Percentiles rank a stretch among this genome's conserved stretches.
Conservation (phyloP, 2,329 filamentous ascomycete genomes). For the Epicoccum nigrum region DNA sequence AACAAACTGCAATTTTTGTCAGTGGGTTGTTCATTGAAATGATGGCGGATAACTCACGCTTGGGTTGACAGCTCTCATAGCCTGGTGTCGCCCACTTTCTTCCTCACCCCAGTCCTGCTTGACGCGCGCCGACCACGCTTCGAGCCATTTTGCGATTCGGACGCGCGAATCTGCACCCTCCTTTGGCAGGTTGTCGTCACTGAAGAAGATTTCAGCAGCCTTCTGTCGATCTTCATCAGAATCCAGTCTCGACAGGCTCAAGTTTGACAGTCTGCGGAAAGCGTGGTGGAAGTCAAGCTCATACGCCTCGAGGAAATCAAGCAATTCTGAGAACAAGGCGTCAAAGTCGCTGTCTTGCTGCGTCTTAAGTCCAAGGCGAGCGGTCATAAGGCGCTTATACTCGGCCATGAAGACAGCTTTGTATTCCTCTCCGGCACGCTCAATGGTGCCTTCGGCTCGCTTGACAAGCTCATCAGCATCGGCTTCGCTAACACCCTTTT, state of each 20-base stretch:
- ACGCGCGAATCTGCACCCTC: conserved; percentile 68
- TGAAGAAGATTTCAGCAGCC: conserved; percentile 78
- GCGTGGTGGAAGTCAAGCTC: conserved; percentile 95
- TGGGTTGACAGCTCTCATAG: conserved; percentile 88
- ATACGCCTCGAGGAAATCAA: conserved; percentile 80
- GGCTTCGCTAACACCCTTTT: conserved; percentile 74
- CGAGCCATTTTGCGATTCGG: conserved; percentile 78
- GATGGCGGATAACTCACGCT: conserved; percentile 56
- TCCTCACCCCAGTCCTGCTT: conserved; percentile 75
- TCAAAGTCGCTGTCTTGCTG: conserved; percentile 78
- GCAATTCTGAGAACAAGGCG: conserved; percentile 75
- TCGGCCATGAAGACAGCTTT: conserved; percentile 85
- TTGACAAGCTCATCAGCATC: conserved; percentile 72
- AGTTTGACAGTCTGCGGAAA: conserved; percentile 76
- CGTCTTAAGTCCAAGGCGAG: conserved; percentile 75
- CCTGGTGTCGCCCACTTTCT: conserved; percentile 62
- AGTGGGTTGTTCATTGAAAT: neutral
- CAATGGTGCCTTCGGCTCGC: conserved; percentile 84
- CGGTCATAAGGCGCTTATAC: conserved; percentile 84
- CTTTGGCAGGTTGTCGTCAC: conserved; percentile 64
- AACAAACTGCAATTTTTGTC: conserved; percentile 65
- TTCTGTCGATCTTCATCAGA: conserved; percentile 68
- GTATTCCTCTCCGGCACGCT: conserved; percentile 82
- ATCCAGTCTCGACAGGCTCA: conserved; percentile 68
- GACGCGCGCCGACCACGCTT: conserved; percentile 74